phyloP scores from a whole-genome alignment of 176 grass and related monocot genomes.

The Secale cereale region DNA sequence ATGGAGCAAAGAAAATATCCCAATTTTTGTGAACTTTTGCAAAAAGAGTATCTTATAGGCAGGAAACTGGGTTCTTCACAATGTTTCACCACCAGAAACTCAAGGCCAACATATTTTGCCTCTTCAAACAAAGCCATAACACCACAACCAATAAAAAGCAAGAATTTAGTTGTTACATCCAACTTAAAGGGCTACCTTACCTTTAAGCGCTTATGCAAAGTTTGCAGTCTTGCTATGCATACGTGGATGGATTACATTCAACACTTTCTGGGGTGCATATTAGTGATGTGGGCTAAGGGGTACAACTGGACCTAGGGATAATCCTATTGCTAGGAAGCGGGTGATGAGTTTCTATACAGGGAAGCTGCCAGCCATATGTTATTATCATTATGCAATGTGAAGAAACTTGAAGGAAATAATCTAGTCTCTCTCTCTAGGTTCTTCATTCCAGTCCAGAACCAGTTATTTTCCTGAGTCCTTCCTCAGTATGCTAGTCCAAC shows the following conservation, averaged over 20 bases:
- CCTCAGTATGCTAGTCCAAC: not conserved
- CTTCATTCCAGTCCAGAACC: not conserved
- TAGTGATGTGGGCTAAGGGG: not conserved
- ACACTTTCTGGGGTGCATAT: not conserved
- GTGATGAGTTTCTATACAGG: not conserved
- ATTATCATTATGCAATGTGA: not conserved
- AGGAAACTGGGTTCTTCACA: not conserved
- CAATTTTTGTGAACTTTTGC: not conserved
- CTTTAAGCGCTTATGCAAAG: not conserved
- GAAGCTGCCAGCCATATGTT: not conserved
- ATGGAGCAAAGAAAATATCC: not conserved
- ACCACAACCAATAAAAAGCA: not conserved
- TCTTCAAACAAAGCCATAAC: not conserved
- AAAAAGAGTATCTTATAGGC: not conserved
- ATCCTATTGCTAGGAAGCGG: not conserved
- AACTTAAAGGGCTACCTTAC: not conserved
- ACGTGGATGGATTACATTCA: not conserved
- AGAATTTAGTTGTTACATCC: not conserved
- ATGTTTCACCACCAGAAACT: not conserved
- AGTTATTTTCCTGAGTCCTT: not conserved
- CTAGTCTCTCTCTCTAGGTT: not conserved
- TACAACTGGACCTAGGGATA: not conserved
- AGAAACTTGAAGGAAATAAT: not conserved
- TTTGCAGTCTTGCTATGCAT: not conserved
- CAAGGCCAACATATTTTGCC: not conserved